Evolutionary conservation across 2,329 filamentous ascomycete species (phyloP), one percentile per base, ranked within the genome.

Genomic region (Cytospora paraplurivora): DNA sequence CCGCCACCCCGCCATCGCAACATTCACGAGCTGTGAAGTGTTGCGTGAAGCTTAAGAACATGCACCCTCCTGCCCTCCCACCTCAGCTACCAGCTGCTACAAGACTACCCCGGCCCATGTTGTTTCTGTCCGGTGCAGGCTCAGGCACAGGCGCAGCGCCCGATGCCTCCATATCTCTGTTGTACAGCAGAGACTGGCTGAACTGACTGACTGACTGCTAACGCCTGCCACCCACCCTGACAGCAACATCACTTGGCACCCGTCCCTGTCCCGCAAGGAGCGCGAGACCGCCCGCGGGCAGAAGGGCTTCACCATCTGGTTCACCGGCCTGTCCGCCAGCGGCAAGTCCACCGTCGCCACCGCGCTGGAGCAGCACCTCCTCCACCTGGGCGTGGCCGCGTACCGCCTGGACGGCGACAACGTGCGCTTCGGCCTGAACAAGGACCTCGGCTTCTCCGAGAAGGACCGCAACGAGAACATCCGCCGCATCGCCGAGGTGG

Each of bases 381-480:
- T 99, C 62, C 93, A 96, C 76, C 84, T 92, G 12, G 90, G 89
- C 51, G 81, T 95, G 58, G 82, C 89, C 62, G 91, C 93, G 66
- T 99, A 99, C 85, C 88, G 95, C 59, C 88, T 99, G 35, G 95
- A 99, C 78, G 95, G 94, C 73, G 95, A 99, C 85, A 99, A 99
- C 79, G 90, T 99, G 69, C 94, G 95, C 66, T 97, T 98, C 81
- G 95, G 95, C 17, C 85, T 99, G 70, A 99, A 98, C 87, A 96
- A 96, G 79, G 94, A 98, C 81, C 85, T 99, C 12, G 94, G 94
- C 17, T 99, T 98, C 82, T 90, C 87, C 68, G 94, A 97, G 75
- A 87, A 88, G 74, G 93, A 97, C 81, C 88, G 95, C 71, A 96
- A 94, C 75, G 95, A 99, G 84, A 99, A 99, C 81, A 99, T 99